Evolutionary conservation across 2,329 filamentous ascomycete genomes (phyloP).

Genomic region (Colletotrichum sp.): DNA sequence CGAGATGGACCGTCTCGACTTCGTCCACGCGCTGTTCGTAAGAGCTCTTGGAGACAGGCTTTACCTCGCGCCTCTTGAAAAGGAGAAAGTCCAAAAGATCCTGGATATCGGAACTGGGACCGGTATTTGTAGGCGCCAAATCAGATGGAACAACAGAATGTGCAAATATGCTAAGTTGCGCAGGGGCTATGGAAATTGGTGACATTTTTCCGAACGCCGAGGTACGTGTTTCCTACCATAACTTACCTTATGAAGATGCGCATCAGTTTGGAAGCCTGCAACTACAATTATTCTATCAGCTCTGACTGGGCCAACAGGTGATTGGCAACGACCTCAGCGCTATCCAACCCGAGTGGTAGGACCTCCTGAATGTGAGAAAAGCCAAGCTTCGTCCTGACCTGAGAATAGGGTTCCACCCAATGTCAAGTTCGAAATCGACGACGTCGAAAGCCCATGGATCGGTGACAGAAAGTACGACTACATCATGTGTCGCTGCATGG

Average conservation of each 20-base stretch:
- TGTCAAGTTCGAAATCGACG: conserved; percentile 41
- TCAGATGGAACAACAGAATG: background rate
- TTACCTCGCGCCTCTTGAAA: background rate
- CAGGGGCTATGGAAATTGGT: conserved; percentile 45
- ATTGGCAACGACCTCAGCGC: conserved; percentile 34
- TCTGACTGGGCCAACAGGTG: conserved; percentile 27
- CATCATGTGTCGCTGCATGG: conserved; percentile 40
- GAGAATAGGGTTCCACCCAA: conserved; percentile 32
- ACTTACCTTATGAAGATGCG: too few species aligned
- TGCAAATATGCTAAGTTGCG: background rate
- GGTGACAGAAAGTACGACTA: conserved; percentile 33
- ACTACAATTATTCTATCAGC: conserved; percentile 29
- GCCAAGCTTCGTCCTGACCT: background rate
- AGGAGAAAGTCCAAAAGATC: conserved; percentile 36
- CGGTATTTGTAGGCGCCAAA: conserved; percentile 26
- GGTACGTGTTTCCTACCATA: background rate
- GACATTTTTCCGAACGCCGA: background rate
- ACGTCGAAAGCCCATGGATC: conserved; percentile 33
- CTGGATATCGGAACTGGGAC: conserved; percentile 66
- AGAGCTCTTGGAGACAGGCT: background rate
- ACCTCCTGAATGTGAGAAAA: background rate
- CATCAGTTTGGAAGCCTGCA: background rate
- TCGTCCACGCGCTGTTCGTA: background rate
- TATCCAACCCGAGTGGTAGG: conserved; percentile 32
- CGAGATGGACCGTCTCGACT: background rate